Base-by-base conservation (phyloP, 495 filamentous ascomycete species). In the Aspergillus nanangensis region DNA sequence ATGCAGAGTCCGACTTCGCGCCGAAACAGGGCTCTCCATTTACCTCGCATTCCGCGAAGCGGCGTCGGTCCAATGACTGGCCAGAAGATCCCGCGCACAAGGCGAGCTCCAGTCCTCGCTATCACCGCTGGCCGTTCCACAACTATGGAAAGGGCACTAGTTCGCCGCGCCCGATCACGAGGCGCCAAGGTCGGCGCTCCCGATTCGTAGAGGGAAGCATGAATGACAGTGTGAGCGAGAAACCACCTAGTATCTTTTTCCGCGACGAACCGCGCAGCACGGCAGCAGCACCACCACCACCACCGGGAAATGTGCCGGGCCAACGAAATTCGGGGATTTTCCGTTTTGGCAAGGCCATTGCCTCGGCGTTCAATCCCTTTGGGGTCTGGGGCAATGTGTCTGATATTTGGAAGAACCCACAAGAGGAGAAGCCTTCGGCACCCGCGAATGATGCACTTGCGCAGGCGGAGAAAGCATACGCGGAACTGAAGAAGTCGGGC, bases 141-240 rank as follows among this genome's bases (percentile, higher is more conserved):
- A 44, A 43, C 17, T 36, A 29, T 18, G 32, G 29, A n/a, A 44
- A 43, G 24, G 23, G 47, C 14, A 44, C 34, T 19, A 48, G 53
- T 0, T 69, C 68, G 1, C 68, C 68, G 2, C 64, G 64, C 14
- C 53, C 56, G 18, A 17, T 58, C 57, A 4, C 51, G 53, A 33
- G 39, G 42, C 15, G 41, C 15, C 49, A 60, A 3, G 61, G 53
- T 34, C 78, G 81, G 8, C 71, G 72, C 11, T 84, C 81, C 8
- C 71, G 78, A 22, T 90, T 90, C 55, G 62, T 83, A 4, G 86
- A 90, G 54, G 86, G 82, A 2, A 85, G 76, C 44, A 89, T 90
- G 85, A 86, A 81, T 57, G 86, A 90, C 59, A 79, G 83, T 46
- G 72, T 76, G 14, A 88, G 83, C 50, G 74, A 83, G 46, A 78